Evolutionary conservation across 2,329 filamentous ascomycete species (phyloP).

Genomic region (Penicillium fuscoglaucum): DNA sequence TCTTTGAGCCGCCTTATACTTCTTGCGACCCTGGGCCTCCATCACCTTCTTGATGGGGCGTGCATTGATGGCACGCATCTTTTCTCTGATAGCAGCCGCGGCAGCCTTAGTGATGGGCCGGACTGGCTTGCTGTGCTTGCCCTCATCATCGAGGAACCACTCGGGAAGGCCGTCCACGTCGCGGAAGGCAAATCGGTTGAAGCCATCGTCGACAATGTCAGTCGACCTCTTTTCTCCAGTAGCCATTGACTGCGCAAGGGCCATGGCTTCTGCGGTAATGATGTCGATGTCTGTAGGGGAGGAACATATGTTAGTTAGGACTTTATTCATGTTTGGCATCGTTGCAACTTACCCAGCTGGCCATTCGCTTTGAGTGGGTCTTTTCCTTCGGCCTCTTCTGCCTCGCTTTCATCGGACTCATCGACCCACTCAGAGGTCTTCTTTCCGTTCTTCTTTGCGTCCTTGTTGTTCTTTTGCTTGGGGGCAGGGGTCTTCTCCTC

Average conservation of each 20-base stretch:
- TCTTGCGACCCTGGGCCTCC: conserved; percentile 95
- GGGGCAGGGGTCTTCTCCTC: conserved; percentile 15
- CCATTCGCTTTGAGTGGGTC: conserved; percentile 46
- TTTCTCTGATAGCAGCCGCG: conserved; percentile 89
- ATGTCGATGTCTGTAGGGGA: conserved; percentile 78
- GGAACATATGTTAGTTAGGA: conserved; percentile 21
- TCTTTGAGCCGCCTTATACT: conserved; percentile 86
- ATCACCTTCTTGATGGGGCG: conserved; percentile 98
- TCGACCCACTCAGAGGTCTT: conserved; percentile 24
- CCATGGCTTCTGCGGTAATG: conserved; percentile 99
- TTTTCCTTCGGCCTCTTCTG: conserved; percentile 30
- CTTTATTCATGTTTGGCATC: conserved; percentile 20
- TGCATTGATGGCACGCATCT: conserved; percentile 86
- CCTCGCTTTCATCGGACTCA: conserved; percentile 40
- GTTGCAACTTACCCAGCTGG: conserved; percentile 43
- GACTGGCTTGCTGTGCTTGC: conserved; percentile 75
- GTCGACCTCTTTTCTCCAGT: conserved; percentile 76
- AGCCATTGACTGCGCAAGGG: conserved; percentile 86
- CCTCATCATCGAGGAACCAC: conserved; percentile 96
- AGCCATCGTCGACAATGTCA: conserved; percentile 84
- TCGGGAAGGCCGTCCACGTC: conserved; percentile 90
- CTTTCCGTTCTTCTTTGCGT: conserved; percentile 23
- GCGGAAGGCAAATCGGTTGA: conserved; percentile 89
- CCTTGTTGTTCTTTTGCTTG: conserved; percentile 27
- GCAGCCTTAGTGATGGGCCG: conserved; percentile 91